A percentile compares a stretch with the other conserved stretches of the same genome.
These are phyloP conservation scores for Gastrodia elata DNA, from an alignment of 106 monocot genomes.

Conservation along the genomic window DNA sequence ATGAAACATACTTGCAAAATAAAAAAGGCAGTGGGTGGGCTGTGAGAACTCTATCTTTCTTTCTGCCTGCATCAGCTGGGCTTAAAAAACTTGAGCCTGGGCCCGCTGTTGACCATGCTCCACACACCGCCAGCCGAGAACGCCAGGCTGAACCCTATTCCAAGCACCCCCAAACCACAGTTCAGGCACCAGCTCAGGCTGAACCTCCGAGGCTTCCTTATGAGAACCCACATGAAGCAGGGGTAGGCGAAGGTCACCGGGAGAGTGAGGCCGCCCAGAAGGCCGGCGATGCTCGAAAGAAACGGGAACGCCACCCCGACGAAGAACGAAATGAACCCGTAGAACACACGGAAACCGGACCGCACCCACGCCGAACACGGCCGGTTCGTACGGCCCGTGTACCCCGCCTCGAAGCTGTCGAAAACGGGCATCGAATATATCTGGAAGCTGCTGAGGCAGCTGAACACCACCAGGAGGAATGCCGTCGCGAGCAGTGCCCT, in stretches of 20 bases:
- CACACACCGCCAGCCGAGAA: constrained; percentile 82
- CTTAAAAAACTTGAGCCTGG: constrained; percentile 88
- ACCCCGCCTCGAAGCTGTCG: constrained; percentile 90
- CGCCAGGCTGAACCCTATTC: constrained; percentile 81
- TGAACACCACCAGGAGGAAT: constrained; percentile 83
- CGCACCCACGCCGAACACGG: constrained; percentile 89
- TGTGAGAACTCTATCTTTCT: too few species aligned
- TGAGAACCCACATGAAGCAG: constrained; percentile 95
- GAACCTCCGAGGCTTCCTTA: constrained; percentile 72
- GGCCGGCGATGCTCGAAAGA: constrained; percentile 80
- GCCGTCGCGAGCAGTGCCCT: constrained; percentile 63
- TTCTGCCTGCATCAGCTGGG: constrained; percentile 59
- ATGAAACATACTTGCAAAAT: too few species aligned
- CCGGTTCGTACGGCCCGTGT: constrained; percentile 77
- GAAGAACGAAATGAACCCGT: constrained; percentile 78
- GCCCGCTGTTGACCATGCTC: constrained; percentile 86
- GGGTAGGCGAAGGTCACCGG: constrained; percentile 98
- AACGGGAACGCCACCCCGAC: constrained; percentile 80
- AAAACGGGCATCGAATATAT: constrained; percentile 97
- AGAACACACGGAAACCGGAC: constrained; percentile 81
- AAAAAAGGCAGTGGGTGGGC: too few species aligned
- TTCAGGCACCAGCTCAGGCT: constrained; percentile 87
- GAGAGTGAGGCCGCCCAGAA: constrained; percentile 81
- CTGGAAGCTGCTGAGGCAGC: constrained; percentile 93
- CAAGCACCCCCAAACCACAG: constrained; percentile 70